A percentile compares a stretch with the other conserved stretches of the same genome.
These are phyloP conservation scores for Xylariaceae sp. DNA, from an alignment of 2,329 filamentous ascomycete genomes.

Conservation along the genomic window DNA sequence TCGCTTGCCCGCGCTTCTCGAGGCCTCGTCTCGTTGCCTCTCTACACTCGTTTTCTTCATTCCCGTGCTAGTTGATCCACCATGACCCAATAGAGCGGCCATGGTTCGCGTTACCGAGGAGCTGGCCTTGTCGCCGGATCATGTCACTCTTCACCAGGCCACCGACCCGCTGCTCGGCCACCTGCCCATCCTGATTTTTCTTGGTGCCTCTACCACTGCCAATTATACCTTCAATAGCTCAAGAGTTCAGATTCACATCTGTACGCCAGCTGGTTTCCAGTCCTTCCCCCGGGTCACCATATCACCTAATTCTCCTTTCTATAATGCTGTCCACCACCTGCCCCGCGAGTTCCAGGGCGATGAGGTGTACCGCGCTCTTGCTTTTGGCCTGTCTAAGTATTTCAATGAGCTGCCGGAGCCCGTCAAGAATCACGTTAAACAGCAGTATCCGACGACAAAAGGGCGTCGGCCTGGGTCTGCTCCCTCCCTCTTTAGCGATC, in stretches of 20 bases:
- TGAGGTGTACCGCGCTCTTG: slow-evolving; percentile 84
- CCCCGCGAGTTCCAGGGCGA: slow-evolving; percentile 94
- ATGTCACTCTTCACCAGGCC: slow-evolving; percentile 83
- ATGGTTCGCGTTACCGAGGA: slow-evolving; percentile 83
- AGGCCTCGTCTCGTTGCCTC: slow-evolving; percentile 10
- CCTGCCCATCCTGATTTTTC: slow-evolving; percentile 82
- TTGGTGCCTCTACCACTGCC: slow-evolving; percentile 83
- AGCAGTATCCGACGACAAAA: slow-evolving; percentile 50
- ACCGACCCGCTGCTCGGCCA: slow-evolving; percentile 79
- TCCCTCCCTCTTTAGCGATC: slow-evolving; percentile 75
- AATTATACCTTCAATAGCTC: slow-evolving; percentile 86
- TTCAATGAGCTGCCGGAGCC: slow-evolving; percentile 78
- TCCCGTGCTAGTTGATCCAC: slow-evolving; percentile 24
- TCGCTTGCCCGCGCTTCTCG: slow-evolving; percentile 8
- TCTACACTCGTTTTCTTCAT: slow-evolving; percentile 20
- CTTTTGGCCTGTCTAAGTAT: slow-evolving; percentile 91
- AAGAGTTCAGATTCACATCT: slow-evolving; percentile 89
- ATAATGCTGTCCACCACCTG: slow-evolving; percentile 82
- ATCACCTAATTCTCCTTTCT: slow-evolving; percentile 86
- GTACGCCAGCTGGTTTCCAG: slow-evolving; percentile 81
- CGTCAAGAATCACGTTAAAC: slow-evolving; percentile 67
- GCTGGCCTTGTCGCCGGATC: slow-evolving; percentile 73
- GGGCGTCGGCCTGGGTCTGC: slow-evolving; percentile 59
- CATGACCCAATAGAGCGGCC: slow-evolving; percentile 45
- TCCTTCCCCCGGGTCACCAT: slow-evolving; percentile 89